Conservation (phyloP, 495 filamentous ascomycete species). For the Penicillium daleae region DNA sequence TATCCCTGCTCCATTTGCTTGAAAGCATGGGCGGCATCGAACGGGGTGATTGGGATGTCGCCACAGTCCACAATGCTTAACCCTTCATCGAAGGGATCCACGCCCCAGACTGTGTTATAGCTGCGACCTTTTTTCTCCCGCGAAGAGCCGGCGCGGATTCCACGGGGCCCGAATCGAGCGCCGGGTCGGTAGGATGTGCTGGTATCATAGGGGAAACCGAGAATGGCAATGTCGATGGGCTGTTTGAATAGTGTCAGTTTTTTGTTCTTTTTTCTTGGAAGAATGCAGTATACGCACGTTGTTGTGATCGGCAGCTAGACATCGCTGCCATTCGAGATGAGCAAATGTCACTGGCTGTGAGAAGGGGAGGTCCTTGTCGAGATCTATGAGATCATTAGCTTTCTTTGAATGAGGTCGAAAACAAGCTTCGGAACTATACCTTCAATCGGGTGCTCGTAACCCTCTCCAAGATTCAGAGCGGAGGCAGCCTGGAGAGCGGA, state of each 20-base stretch:
- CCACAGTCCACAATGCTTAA: constrained; percentile 65
- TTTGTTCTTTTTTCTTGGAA: background rate
- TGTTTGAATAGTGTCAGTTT: background rate
- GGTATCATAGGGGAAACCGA: background rate
- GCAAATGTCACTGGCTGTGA: background rate
- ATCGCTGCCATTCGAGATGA: background rate
- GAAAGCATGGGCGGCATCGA: background rate
- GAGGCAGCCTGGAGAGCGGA: background rate
- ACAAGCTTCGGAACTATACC: background rate
- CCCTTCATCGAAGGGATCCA: constrained; percentile 58
- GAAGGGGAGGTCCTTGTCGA: background rate
- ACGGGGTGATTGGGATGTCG: constrained; percentile 49
- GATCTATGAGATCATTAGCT: background rate
- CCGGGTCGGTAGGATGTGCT: background rate
- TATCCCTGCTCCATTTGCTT: background rate
- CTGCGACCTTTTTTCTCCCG: constrained; percentile 34
- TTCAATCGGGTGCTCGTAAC: background rate
- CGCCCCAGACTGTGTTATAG: constrained; percentile 39
- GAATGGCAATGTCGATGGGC: background rate
- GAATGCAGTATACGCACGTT: background rate
- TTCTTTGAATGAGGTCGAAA: background rate
- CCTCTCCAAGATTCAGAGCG: background rate
- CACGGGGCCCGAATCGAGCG: constrained; percentile 64
- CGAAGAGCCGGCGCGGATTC: constrained; percentile 64
- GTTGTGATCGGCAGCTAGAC: background rate